These are phyloP conservation scores for Priceomyces haplophilus DNA, from an alignment of 805 yeast genomes.

Conservation along the genomic window DNA sequence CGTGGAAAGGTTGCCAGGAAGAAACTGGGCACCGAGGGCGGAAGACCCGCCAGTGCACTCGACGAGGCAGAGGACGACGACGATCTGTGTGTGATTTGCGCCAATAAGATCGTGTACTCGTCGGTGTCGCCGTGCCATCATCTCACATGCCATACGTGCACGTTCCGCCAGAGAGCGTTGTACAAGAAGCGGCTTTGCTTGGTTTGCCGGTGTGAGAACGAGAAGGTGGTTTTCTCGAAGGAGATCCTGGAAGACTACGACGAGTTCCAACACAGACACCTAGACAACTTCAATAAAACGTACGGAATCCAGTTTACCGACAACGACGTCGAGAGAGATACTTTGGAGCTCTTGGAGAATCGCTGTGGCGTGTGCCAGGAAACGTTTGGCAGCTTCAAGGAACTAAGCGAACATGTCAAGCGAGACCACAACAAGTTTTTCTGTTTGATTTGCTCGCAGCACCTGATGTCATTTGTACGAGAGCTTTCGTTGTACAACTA, in stretches of 20 bases:
- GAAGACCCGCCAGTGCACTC: constrained; percentile 20
- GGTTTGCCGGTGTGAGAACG: constrained; percentile 75
- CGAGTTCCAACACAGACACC: constrained; percentile 30
- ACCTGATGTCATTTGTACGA: constrained; percentile 70
- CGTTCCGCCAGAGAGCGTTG: constrained; percentile 77
- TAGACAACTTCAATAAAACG: constrained; percentile 39
- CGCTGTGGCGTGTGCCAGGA: constrained; percentile 47
- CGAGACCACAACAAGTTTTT: constrained; percentile 58
- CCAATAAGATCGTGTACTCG: constrained; percentile 59
- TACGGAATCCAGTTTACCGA: constrained; percentile 62
- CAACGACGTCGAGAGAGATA: constrained; percentile 41
- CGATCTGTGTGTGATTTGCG: constrained; percentile 77
- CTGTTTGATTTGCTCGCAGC: constrained; percentile 76
- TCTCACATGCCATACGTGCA: constrained; percentile 76
- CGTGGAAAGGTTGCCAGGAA: constrained; percentile 2
- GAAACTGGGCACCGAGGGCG: constrained; percentile 1
- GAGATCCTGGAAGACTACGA: constrained; percentile 33
- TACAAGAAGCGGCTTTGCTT: constrained; percentile 73
- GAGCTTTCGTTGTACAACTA: constrained; percentile 65
- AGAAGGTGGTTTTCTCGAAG: constrained; percentile 56
- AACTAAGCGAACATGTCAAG: constrained; percentile 62
- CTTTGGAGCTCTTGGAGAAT: constrained; percentile 51
- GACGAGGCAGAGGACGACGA: constrained; percentile 32
- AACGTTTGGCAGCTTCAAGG: constrained; percentile 49
- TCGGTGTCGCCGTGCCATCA: constrained; percentile 85